Conservation (phyloP, 208 protist genomes). For the Acanthamoeba triangularis region DNA sequence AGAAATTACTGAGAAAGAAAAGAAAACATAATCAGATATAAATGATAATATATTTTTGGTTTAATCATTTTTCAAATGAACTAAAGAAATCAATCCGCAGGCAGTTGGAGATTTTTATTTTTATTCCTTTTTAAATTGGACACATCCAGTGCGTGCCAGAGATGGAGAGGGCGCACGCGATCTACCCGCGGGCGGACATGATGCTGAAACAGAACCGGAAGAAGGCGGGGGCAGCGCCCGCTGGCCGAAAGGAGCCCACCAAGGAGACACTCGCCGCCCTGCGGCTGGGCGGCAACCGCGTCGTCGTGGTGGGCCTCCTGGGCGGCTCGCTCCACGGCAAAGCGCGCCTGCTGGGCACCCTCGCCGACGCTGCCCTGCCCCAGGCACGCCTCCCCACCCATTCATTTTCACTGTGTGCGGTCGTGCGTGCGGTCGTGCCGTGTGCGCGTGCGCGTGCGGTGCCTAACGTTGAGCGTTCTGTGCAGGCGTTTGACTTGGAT, state of each 20-base stretch:
- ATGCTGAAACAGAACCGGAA: background rate
- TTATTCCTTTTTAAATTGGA: background rate
- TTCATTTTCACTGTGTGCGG: background rate
- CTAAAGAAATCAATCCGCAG: too few species aligned
- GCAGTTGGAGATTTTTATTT: too few species aligned
- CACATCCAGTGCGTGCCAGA: background rate
- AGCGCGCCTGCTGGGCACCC: background rate
- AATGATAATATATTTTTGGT: too few species aligned
- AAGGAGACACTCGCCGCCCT: slow-evolving; percentile 25
- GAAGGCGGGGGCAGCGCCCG: background rate
- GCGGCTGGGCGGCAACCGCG: slow-evolving; percentile 1
- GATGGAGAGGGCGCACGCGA: background rate
- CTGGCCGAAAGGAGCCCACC: background rate
- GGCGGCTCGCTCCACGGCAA: slow-evolving; percentile 19
- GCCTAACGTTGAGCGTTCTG: background rate
- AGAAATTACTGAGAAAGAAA: background rate
- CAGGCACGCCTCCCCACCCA: background rate
- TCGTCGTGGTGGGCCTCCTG: slow-evolving; percentile 14
- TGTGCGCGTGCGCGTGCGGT: background rate
- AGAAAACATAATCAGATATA: background rate
- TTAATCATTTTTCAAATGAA: too few species aligned
- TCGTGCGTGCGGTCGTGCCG: background rate
- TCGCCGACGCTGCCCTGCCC: background rate
- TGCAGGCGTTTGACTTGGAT: background rate
- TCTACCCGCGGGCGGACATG: slow-evolving; percentile 27